phyloP scores from a whole-genome alignment of 1,284 basidiomycete genomes.

The Xanthoconium separans region DNA sequence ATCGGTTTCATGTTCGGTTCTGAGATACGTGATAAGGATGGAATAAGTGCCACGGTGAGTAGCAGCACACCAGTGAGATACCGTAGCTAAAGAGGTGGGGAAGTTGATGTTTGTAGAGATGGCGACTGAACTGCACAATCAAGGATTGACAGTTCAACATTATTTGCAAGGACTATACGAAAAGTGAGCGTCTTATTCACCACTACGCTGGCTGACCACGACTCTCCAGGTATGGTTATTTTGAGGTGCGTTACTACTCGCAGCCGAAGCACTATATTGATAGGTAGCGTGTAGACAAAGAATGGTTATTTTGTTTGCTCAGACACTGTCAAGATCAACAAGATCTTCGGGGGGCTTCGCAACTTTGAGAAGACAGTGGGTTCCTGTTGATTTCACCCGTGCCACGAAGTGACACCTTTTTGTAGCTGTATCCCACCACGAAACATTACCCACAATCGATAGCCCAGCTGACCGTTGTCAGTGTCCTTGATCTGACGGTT shows the following conservation, averaged over 20 bases:
- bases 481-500: slow-evolving; percentile 70
- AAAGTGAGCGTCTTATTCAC: slow-evolving; percentile 41
- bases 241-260: slow-evolving; percentile 11
- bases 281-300: slow-evolving; percentile 51
- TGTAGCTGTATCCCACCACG: slow-evolving; percentile 13
- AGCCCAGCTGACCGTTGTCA: slow-evolving; percentile 56
- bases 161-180: slow-evolving; percentile 67
- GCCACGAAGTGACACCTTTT: slow-evolving; percentile 4
- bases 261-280: slow-evolving; percentile 1
- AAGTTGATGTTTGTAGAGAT: slow-evolving; percentile 71
- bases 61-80: neutral
- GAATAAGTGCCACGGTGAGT: slow-evolving; percentile 70
- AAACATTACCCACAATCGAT: slow-evolving; percentile 58
- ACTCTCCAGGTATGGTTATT: slow-evolving; percentile 48
- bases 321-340: slow-evolving; percentile 59
- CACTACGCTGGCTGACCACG: slow-evolving; percentile 19
- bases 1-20: slow-evolving; percentile 85
- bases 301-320: slow-evolving; percentile 82
- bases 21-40: slow-evolving; percentile 81
- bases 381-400: neutral
- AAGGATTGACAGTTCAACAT: slow-evolving; percentile 52
- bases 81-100: neutral
- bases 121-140: slow-evolving; percentile 45
- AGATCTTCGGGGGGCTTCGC: slow-evolving; percentile 67
- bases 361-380: slow-evolving; percentile 47